Evolutionary conservation across 2,329 filamentous ascomycete genomes (phyloP).

Genomic region (Penicillium sp.): DNA sequence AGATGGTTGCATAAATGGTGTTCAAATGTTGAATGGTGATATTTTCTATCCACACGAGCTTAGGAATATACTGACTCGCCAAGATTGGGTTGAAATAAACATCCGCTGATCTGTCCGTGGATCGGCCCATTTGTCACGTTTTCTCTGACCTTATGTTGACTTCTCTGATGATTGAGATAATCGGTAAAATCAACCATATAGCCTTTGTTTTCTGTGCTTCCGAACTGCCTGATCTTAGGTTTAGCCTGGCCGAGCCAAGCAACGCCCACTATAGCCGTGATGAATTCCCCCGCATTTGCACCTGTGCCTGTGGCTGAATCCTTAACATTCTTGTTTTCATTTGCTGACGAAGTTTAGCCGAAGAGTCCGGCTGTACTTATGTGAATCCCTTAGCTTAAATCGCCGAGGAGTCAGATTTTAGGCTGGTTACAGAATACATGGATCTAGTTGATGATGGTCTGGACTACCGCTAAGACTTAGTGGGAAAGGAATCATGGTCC

Average conservation of each 20-base stretch:
- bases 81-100: background rate
- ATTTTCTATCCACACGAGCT: background rate
- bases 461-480: background rate
- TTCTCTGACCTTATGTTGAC: background rate
- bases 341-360: background rate
- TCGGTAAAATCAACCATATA: background rate
- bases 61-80: background rate
- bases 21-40: background rate
- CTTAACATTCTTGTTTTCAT: background rate
- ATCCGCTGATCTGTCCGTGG: background rate
- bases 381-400: background rate
- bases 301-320: background rate
- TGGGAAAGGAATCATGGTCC: background rate
- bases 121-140: background rate
- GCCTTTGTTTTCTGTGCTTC: background rate
- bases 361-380: too few species aligned
- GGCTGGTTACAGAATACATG: background rate
- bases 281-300: conserved; percentile 3
- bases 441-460: background rate
- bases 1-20: background rate
- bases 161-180: background rate
- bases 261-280: conserved; percentile 1
- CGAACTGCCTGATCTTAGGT: background rate
- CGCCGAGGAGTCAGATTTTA: background rate
- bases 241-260: background rate